These are phyloP conservation scores for Panicum hallii DNA, from an alignment of 202 grass and related monocot genomes.

Conservation along the genomic window DNA sequence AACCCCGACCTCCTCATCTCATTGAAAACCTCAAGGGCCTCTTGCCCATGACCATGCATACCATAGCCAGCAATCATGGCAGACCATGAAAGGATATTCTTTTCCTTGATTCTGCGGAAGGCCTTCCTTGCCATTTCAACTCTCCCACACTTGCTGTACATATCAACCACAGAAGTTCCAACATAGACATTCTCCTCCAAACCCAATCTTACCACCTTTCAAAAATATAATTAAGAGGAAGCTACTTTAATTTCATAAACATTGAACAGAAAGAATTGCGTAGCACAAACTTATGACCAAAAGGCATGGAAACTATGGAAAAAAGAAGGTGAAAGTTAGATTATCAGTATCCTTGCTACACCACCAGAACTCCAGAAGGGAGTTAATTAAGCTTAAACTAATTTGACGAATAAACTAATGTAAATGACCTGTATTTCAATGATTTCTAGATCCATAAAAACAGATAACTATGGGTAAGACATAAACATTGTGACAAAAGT, in stretches of 20 bases:
- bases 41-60: constrained; percentile 68
- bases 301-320: constrained; percentile 5
- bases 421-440: constrained; percentile 15
- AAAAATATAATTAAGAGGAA: constrained; percentile 44
- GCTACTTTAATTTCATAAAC: constrained; percentile 6
- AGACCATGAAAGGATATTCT: constrained; percentile 87
- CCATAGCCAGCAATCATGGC: constrained; percentile 88
- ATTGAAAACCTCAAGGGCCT: constrained; percentile 72
- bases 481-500: constrained; percentile 10
- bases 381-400: not conserved
- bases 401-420: not conserved
- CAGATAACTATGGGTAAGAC: not conserved
- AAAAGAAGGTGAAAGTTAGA: constrained; percentile 16
- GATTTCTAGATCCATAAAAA: constrained; percentile 3
- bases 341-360: constrained; percentile 24
- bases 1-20: constrained; percentile 68
- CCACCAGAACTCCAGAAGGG: not conserved
- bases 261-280: constrained; percentile 1
- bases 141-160: constrained; percentile 92
- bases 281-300: constrained; percentile 3
- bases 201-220: constrained; percentile 68
- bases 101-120: constrained; percentile 72
- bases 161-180: constrained; percentile 86
- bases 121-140: constrained; percentile 77
- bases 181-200: constrained; percentile 86